Evolutionary conservation across 495 filamentous ascomycete genomes (phyloP), one percentile per base, ranked within the genome.

Genomic region (Penicillium goetzii): DNA sequence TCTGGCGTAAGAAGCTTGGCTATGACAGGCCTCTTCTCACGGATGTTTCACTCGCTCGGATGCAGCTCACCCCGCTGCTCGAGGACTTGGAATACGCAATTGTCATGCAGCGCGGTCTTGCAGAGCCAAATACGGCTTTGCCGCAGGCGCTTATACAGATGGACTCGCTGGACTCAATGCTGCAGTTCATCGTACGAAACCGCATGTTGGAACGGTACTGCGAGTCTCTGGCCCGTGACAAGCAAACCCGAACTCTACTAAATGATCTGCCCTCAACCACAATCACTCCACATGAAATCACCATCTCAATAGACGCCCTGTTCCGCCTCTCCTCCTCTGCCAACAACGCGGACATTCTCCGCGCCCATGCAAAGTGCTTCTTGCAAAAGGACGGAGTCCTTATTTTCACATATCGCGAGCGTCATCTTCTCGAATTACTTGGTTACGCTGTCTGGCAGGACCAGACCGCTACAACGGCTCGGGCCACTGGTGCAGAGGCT

Each of bases 1-100:
- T 80, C 59, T 85, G 81, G 80, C 70, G 81, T 1, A 61, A 60
- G 23, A 70, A 73, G 58, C 69, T 84, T 4, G 81, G 80, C 1
- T 83, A 84, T 57, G 80, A 83, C 34, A 74, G 81, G 0, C 78
- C 79, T 2, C 45, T 79, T 1, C 32, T 78, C 9, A 57, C 41
- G 0, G 49, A 64, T 34, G 50, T 23, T 5, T 54, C 63, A 0
- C 23, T 67, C 36, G 43, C 64, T 28, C 38, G 60, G 15, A 34
- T 55, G n/a, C 74, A 68, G 45, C 28, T 69, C 3, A 69, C 62
- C 0, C 60, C 71, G 0, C 21, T 78, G 1, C 32, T 76, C 5
- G 67, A 71, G 28, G 72, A 77, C 3, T 61, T 83, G 30, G 65
- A 74, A 49, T 71, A 73, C 38, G 70, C 72, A 21, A 68, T 70